Conservation (phyloP, 768 basidiomycete species). For the Gautieria morchelliformis region DNA sequence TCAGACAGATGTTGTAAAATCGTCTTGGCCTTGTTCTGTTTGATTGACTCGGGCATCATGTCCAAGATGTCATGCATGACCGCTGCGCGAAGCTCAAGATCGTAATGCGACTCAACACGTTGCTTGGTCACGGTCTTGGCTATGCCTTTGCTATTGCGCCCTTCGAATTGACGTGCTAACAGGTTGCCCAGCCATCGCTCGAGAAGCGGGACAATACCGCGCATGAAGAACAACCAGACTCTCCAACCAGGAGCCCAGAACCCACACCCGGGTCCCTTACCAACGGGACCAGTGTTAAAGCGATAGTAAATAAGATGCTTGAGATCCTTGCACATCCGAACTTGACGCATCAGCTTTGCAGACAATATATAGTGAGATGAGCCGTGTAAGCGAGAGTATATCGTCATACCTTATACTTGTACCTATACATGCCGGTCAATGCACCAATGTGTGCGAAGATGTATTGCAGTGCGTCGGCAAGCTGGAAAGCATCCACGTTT, state of each 20-base stretch:
- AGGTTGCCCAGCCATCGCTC: constrained; percentile 98
- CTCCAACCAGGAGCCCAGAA: constrained; percentile 99
- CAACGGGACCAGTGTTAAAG: constrained; percentile 99
- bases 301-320: constrained; percentile 98
- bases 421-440: constrained; percentile 98
- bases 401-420: constrained; percentile 86
- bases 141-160: constrained; percentile 90
- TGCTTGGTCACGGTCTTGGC: constrained; percentile 99
- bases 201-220: constrained; percentile 94
- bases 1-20: constrained; percentile 97
- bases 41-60: constrained; percentile 99
- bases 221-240: constrained; percentile 99
- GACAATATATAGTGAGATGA: not conserved
- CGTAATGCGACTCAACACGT: constrained; percentile 97
- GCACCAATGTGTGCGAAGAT: constrained; percentile 97
- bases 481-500: constrained; percentile 98
- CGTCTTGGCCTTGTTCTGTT: constrained; percentile 99
- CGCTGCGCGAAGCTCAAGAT: constrained; percentile 92
- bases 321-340: constrained; percentile 98
- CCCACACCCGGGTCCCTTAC: constrained; percentile 96
- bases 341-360: constrained; percentile 88
- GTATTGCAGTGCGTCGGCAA: constrained; percentile 96
- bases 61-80: constrained; percentile 99
- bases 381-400: not conserved
- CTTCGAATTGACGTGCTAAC: constrained; percentile 97